Conservation (phyloP, 2,329 filamentous ascomycete genomes). For the Chalaropsis thielavioides region DNA sequence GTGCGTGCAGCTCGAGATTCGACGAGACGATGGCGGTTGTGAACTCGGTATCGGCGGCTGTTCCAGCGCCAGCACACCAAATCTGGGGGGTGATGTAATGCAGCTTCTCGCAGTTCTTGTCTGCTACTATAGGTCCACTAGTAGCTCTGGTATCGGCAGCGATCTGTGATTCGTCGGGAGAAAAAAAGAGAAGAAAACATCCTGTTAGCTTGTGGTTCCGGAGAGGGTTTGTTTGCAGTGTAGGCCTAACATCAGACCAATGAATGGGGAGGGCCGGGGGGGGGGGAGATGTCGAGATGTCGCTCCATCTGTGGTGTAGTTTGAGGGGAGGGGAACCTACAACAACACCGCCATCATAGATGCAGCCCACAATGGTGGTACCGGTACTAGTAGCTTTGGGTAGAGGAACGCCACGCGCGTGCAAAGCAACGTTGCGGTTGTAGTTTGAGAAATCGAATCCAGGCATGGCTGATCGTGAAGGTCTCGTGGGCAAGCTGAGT, state of each 20-base stretch:
- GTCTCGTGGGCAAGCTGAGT: not conserved
- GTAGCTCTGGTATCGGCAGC: conserved; percentile 96
- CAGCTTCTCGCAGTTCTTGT: conserved; percentile 99
- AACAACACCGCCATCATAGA: conserved; percentile 92
- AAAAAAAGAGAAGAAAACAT: not conserved
- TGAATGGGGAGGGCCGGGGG: no score
- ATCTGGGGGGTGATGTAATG: conserved; percentile 98
- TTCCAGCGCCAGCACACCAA: conserved; percentile 97
- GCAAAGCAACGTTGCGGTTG: conserved; percentile 94
- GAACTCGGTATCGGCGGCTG: conserved; percentile 96
- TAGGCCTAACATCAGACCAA: not conserved
- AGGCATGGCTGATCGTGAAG: conserved; percentile 51
- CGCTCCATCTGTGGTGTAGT: conserved; percentile 3
- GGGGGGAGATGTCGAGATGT: not conserved
- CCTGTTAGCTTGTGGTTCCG: conserved; percentile 8
- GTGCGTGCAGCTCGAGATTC: conserved; percentile 90
- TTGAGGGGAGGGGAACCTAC: conserved; percentile 34
- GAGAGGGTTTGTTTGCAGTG: not conserved
- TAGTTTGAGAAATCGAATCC: conserved; percentile 99
- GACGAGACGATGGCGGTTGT: conserved; percentile 97
- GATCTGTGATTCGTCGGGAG: conserved; percentile 56
- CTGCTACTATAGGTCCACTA: conserved; percentile 92
- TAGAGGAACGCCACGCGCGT: conserved; percentile 82
- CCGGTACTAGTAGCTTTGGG: conserved; percentile 97
- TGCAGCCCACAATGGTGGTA: conserved; percentile 95